Evolutionary conservation across 2,329 filamentous ascomycete species (phyloP).

Genomic region (Fusarium sp.): DNA sequence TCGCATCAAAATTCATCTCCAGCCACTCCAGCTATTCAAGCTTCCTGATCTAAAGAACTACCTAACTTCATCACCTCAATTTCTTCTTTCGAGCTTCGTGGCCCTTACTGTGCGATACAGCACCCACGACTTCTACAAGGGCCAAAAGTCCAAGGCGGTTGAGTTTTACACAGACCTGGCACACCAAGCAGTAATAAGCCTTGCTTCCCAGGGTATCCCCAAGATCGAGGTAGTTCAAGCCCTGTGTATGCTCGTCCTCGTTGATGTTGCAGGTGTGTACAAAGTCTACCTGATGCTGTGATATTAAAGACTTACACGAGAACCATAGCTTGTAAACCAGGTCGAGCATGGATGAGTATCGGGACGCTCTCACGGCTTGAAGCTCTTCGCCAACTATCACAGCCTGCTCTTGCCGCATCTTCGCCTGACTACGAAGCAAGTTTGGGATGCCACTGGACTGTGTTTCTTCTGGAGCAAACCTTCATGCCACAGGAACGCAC

Average conservation of each 20-base stretch:
- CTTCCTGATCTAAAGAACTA: not conserved
- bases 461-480: constrained; percentile 11
- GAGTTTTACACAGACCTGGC: constrained; percentile 7
- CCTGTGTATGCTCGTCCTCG: constrained; percentile 7
- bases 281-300: fast-evolving
- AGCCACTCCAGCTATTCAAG: constrained; percentile 14
- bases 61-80: not conserved
- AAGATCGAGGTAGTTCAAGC: constrained; percentile 11
- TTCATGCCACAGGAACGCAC: constrained; percentile 21
- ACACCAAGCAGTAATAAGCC: not conserved
- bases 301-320: fast-evolving
- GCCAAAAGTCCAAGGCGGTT: not conserved
- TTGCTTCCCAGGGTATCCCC: constrained; percentile 10
- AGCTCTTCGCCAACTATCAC: constrained; percentile 5
- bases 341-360: constrained; percentile 19
- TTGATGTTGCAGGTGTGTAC: constrained; percentile 6
- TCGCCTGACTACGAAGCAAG: not conserved
- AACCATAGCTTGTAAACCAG: constrained; percentile 6
- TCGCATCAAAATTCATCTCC: constrained; percentile 9
- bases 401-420: not conserved
- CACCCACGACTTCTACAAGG: not conserved
- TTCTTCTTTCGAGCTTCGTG: constrained; percentile 11
- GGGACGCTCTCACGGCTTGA: constrained; percentile 17
- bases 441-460: constrained; percentile 8
- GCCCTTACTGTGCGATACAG: constrained; percentile 4